Conservation (phyloP, 2,329 filamentous ascomycete species). For the Didymella pomorum region DNA sequence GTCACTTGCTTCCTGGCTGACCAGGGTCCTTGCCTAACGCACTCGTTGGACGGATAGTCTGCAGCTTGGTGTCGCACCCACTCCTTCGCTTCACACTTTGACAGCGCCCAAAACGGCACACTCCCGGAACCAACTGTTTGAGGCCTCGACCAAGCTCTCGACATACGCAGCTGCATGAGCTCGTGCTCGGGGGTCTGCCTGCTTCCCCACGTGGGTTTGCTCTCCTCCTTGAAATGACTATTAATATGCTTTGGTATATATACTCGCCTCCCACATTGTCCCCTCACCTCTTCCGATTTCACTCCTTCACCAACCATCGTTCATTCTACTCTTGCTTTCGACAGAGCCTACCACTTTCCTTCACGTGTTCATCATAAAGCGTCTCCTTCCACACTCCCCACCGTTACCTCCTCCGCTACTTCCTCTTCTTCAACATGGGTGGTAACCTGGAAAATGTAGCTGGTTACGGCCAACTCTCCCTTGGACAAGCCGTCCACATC, state of each 20-base stretch:
- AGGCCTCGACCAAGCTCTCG: constrained; percentile 48
- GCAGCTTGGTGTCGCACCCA: constrained; percentile 46
- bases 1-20: constrained; percentile 39
- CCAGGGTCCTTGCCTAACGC: constrained; percentile 40
- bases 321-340: constrained; percentile 21
- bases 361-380: neutral
- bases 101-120: constrained; percentile 51
- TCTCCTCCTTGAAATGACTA: constrained; percentile 40
- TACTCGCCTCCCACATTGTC: constrained; percentile 34
- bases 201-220: constrained; percentile 48
- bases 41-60: constrained; percentile 41
- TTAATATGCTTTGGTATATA: constrained; percentile 44
- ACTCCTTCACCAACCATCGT: constrained; percentile 16
- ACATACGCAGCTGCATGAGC: constrained; percentile 47
- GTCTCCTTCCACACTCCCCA: constrained; percentile 4
- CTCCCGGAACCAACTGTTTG: constrained; percentile 52
- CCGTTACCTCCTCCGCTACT: constrained; percentile 29
- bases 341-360: constrained; percentile 9
- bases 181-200: constrained; percentile 45
- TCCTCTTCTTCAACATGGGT: constrained; percentile 51
- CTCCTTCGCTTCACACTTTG: constrained; percentile 49
- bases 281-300: constrained; percentile 25
- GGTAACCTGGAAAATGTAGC: constrained; percentile 52
- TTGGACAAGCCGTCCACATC: constrained; percentile 75
- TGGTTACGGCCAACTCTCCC: constrained; percentile 56